Conservation (phyloP, 768 basidiomycete species). For the Boletus bicolor region DNA sequence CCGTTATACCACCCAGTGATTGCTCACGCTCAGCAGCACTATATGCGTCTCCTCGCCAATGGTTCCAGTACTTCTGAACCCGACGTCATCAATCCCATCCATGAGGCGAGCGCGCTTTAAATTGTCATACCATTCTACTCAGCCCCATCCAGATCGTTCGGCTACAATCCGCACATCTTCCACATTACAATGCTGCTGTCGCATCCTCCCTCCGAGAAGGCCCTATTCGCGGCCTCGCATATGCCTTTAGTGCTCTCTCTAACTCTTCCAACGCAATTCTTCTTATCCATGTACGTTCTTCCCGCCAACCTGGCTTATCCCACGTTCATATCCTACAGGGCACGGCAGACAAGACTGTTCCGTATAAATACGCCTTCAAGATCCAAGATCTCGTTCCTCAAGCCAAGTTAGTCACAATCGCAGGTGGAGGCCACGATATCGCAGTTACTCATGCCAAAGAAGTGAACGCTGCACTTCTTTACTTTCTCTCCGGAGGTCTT, state of each 20-base stretch:
- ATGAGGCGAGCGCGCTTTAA: conserved; percentile 36
- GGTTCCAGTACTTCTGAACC: conserved; percentile 21
- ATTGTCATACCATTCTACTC: background rate
- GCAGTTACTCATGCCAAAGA: conserved; percentile 31
- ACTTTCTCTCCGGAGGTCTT: conserved; percentile 23
- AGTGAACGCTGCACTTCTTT: conserved; percentile 29
- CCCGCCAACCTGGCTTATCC: background rate
- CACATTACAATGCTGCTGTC: conserved; percentile 72
- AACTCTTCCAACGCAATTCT: conserved; percentile 50
- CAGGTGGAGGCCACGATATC: conserved; percentile 30
- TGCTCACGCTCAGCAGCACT: conserved; percentile 35
- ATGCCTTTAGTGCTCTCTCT: conserved; percentile 50
- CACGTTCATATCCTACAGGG: conserved; percentile 21
- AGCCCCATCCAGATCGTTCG: conserved; percentile 53
- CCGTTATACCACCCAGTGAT: background rate
- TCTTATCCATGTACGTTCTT: conserved; percentile 55
- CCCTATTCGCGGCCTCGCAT: conserved; percentile 59
- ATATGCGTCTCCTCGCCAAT: conserved; percentile 50
- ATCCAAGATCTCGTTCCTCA: conserved; percentile 31
- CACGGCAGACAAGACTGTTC: conserved; percentile 33
- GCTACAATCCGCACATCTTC: conserved; percentile 73
- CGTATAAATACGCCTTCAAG: conserved; percentile 30
- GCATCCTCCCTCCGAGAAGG: conserved; percentile 73
- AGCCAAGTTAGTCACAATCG: conserved; percentile 30
- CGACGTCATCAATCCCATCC: conserved; percentile 34